A percentile compares a stretch with the other conserved stretches of the same genome.
Evolutionary conservation across 192 early-diverging fungal species (phyloP).

Genomic region (Gonapodya sp.): DNA sequence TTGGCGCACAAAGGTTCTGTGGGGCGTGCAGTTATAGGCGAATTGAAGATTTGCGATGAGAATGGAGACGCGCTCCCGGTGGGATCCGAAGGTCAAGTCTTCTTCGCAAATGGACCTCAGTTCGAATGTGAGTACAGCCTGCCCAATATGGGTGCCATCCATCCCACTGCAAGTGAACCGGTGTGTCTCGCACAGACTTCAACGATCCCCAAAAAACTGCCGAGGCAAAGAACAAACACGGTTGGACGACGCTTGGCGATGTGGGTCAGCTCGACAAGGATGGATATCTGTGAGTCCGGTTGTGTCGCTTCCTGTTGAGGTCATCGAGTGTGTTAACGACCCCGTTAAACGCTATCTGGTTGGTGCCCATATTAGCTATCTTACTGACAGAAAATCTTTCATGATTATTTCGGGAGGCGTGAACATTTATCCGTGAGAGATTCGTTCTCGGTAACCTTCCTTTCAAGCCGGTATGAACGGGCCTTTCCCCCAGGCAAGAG

Average conservation of each 20-base stretch:
- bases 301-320: background rate
- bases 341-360: too few relatives aligned
- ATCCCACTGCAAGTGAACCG: too few relatives aligned
- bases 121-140: background rate
- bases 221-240: background rate
- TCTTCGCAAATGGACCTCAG: background rate
- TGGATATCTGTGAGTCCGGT: background rate
- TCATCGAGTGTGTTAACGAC: too few relatives aligned
- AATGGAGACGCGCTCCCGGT: background rate
- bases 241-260: slow-evolving; percentile 4
- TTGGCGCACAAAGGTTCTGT: background rate
- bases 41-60: background rate
- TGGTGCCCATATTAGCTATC: background rate
- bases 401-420: slow-evolving; percentile 11
- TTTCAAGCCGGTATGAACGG: background rate
- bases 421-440: background rate
- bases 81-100: background rate
- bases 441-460: background rate
- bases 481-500: slow-evolving; percentile 5
- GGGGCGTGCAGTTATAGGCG: background rate
- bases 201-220: slow-evolving; percentile 3
- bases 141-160: too few relatives aligned
- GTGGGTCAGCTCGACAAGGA: background rate
- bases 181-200: background rate
- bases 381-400: slow-evolving; percentile 7